Percentiles rank a stretch among this genome's conserved stretches.
Evolutionary conservation across 73 alveolate genomes (phyloP).

Genomic region (Paramecium octaurelia): DNA sequence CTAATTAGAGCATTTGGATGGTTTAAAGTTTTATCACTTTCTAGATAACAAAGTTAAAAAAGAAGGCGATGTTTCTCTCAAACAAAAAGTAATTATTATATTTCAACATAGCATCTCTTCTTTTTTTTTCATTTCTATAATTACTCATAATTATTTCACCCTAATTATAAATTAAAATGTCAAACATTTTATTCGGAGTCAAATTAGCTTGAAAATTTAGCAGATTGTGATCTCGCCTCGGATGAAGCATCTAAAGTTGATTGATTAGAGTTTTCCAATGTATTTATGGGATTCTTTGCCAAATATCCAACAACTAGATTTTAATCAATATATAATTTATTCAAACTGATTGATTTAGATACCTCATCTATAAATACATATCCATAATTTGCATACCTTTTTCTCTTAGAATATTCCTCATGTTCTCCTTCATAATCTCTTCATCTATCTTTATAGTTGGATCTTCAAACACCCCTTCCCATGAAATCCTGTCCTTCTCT

Average conservation of each 20-base stretch:
- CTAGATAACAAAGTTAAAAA: conserved; percentile 54
- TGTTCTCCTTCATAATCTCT: conserved; percentile 25
- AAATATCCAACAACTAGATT: conserved; percentile 61
- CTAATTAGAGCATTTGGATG: not conserved
- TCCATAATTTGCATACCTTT: not conserved
- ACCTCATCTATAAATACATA: conserved; percentile 2
- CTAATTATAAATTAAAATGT: not conserved
- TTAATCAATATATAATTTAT: conserved; percentile 49
- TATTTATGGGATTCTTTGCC: conserved; percentile 53
- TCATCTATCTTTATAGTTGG: conserved; percentile 54
- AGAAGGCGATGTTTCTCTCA: conserved; percentile 63
- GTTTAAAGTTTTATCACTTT: conserved; percentile 44
- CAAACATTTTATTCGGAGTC: conserved; percentile 15
- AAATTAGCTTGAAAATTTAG: not conserved
- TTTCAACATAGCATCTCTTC: conserved; percentile 59
- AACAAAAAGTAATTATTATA: conserved; percentile 45
- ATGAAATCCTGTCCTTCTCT: conserved; percentile 58
- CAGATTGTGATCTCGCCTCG: not conserved
- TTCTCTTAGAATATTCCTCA: conserved; percentile 28
- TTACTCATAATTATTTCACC: conserved; percentile 52
- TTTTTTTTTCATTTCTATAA: conserved; percentile 52
- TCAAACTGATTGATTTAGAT: conserved; percentile 43
- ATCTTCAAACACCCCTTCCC: conserved; percentile 63
- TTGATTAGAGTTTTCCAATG: conserved; percentile 10
- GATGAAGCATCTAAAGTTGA: conserved; percentile 13